Percentiles rank a stretch among this genome's conserved stretches.
phyloP scores from a whole-genome alignment of 2,329 filamentous ascomycete genomes.

The Monilinia aucupariae region DNA sequence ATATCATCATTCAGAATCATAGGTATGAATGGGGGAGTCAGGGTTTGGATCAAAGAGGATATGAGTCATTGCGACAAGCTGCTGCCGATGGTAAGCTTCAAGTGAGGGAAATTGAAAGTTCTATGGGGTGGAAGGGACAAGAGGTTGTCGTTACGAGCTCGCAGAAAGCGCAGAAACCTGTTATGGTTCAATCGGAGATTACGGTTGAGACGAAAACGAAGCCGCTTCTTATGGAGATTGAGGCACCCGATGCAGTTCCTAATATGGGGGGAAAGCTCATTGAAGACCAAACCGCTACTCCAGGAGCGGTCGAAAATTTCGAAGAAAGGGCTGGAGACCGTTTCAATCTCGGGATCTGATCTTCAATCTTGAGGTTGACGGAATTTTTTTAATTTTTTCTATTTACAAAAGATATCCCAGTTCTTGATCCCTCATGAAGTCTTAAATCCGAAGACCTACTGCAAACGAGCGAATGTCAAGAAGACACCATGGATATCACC shows the following conservation, averaged over 20 bases:
- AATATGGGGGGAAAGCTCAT: background rate
- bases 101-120: background rate
- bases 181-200: background rate
- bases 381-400: too few relatives aligned
- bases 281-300: background rate
- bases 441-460: background rate
- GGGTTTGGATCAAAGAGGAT: background rate
- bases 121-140: background rate
- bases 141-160: conserved; percentile 1
- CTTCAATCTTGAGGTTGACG: background rate
- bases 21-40: background rate
- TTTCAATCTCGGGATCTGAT: background rate
- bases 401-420: background rate
- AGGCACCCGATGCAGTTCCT: background rate
- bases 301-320: background rate
- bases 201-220: background rate
- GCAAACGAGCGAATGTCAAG: background rate
- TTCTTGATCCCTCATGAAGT: background rate
- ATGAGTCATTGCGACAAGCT: background rate
- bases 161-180: background rate
- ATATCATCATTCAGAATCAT: conserved; percentile 9
- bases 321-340: too few relatives aligned
- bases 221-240: background rate
- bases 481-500: background rate
- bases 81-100: background rate